Evolutionary conservation across 2,329 filamentous ascomycete species (phyloP), one percentile per base, ranked within the genome.

Genomic region (Nemania sp.): DNA sequence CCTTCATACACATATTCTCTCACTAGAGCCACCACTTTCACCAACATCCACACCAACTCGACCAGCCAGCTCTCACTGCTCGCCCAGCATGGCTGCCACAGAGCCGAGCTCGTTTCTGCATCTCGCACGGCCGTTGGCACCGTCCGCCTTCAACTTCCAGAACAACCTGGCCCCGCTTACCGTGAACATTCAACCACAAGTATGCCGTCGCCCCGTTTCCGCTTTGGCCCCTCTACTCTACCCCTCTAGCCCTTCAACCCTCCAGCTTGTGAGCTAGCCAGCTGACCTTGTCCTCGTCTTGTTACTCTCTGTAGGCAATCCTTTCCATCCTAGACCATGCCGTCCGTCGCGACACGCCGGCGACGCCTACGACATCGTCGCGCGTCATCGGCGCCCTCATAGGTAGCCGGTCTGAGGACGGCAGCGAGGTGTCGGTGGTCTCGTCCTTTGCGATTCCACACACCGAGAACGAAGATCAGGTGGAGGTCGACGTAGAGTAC

Each of bases 401-500:
- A 53, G 94, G 94, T 70, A 88, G 88, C 64, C 89, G 94, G 64
- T 94, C 89, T 72, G 94, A 99, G 78, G 94, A 99, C 81, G 94
- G 93, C 74, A 91, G 89, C 71, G 93, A 97, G 75, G 90, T 96
- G 69, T 91, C 96, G 76, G 94, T 99, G 69, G 87, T 91, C 71
- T 95, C 91, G 70, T 93, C 91, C 78, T 99, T 99, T 73, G 94
- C 94, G 64, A 96, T 99, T 70, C 92, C 93, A 64, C 94, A 99
- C 80, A 97, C 93, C 65, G 94, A 99, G 78, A 96, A 93, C 65
- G 89, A 92, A 72, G 94, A 99, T 76, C 94, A 99, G 77, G 94
- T 99, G 68, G 94, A 99, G 77, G 94, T 99, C 61, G 94, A 99
- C 73, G 96, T 99, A 82, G 94, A 99, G 77, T 99, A 97, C 77